Evolutionary conservation across 345 rosid genomes (phyloP).

Genomic region (Combretum micranthum): DNA sequence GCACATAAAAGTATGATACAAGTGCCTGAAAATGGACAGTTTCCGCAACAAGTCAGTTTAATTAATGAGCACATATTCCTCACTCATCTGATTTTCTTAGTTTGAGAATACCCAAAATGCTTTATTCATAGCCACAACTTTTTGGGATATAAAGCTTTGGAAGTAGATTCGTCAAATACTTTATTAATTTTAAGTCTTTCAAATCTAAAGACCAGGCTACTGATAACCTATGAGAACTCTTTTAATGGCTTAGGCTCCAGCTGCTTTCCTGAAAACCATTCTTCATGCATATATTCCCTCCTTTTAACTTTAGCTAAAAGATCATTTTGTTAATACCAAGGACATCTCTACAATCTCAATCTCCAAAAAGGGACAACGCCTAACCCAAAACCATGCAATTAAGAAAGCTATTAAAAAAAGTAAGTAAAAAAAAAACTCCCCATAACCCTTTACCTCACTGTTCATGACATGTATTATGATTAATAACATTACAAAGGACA

Average conservation of each 20-base stretch:
- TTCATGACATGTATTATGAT: constrained; percentile 7
- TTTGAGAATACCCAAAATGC: no score
- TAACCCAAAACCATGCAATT: neutral
- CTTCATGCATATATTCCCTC: constrained; percentile 50
- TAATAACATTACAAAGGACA: constrained; percentile 2
- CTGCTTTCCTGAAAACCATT: constrained; percentile 29
- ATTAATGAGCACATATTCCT: no score
- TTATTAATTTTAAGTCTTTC: constrained; percentile 21
- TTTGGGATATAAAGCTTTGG: constrained; percentile 26
- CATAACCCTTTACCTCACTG: constrained; percentile 43
- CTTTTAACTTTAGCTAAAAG: constrained; percentile 43
- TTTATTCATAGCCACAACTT: constrained; percentile 11
- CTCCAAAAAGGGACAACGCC: no score
- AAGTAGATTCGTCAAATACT: constrained; percentile 36
- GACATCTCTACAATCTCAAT: constrained; percentile 12
- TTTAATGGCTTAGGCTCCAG: constrained; percentile 10
- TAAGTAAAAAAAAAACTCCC: no score
- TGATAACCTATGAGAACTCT: constrained; percentile 28
- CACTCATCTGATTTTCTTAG: no score
- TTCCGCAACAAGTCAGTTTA: no score
- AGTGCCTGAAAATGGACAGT: no score
- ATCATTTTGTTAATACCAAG: constrained; percentile 26
- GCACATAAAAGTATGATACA: no score
- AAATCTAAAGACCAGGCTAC: constrained; percentile 14
- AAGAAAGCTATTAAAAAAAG: constrained; percentile 8